Base-by-base conservation (phyloP, 2,329 filamentous ascomycete genomes). In the Aspergillus udagawae region DNA sequence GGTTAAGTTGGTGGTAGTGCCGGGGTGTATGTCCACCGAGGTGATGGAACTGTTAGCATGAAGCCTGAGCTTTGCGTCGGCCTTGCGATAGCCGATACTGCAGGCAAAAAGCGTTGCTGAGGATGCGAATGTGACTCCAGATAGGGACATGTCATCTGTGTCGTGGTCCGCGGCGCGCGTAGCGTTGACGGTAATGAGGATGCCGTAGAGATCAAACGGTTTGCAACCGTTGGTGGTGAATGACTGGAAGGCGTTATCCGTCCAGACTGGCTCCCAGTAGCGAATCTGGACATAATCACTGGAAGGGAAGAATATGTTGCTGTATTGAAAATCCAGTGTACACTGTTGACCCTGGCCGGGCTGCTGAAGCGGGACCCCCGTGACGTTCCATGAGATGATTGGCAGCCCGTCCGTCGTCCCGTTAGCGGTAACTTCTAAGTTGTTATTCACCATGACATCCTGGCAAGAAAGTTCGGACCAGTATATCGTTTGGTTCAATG, bases 21-120 rank as follows among this genome's bases (percentile, higher is more conserved):
- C 56, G 6, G 51, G 45, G 23, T 65, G 55, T 4, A 70, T 38
- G 1, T 60, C 41, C 7, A 72, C 62, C 7, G 57, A 62, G 12
- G 64, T 69, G 41, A 73, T 69, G 8, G 70, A 72, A 50, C 70
- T 71, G 51, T 73, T 73, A 9, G 70, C 67, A 51, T 72, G 70
- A 69, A 73, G 71, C 3, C 59, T 58, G 1, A 73, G 56, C 28
- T 59, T 57, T 10, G 69, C 70, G 8, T 68, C 52, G 1, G 69
- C 69, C 53, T 68, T 64, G 14, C 63, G 58, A 44, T 73, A 73
- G 8, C 60, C 42, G 7, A 73, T 65, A 17, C 67, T 66, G 56
- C 70, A 73, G 29, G 67, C 70, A 55, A 72, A 72, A n/a, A 69
- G 64, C 20, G 60, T 61, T 2, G 69, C 68, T 1, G 64, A 65